Evolutionary conservation across 2,329 filamentous ascomycete genomes (phyloP).

Genomic region (Fusarium continuum): DNA sequence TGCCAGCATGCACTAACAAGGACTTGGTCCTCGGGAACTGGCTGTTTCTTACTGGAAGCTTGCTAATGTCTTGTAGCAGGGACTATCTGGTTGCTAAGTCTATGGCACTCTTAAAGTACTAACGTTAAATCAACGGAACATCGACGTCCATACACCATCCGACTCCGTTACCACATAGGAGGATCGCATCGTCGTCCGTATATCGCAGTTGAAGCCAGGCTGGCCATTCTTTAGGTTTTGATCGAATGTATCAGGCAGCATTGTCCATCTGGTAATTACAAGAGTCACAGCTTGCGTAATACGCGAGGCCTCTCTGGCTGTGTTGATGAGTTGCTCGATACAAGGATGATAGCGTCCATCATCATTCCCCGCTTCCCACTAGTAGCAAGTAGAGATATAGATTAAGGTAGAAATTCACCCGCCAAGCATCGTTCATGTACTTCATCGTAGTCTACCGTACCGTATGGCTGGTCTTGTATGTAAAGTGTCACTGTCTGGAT

Average conservation of each 20-base stretch:
- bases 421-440: background rate
- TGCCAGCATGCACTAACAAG: constrained; percentile 16
- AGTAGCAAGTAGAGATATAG: too few relatives aligned
- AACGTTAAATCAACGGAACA: background rate
- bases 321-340: constrained; percentile 19
- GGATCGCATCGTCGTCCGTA: constrained; percentile 2
- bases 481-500: too few relatives aligned
- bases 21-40: constrained; percentile 18
- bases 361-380: constrained; percentile 23
- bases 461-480: too few relatives aligned
- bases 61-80: background rate
- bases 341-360: constrained; percentile 16
- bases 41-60: background rate
- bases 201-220: constrained; percentile 13
- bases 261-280: constrained; percentile 2
- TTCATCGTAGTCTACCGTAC: background rate
- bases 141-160: background rate
- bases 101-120: background rate
- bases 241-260: background rate
- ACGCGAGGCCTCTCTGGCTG: constrained; percentile 33
- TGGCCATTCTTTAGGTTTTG: constrained; percentile 6
- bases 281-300: constrained; percentile 42
- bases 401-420: background rate
- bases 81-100: constrained; percentile 4
- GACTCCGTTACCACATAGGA: background rate